phyloP scores from a whole-genome alignment of 2,329 filamentous ascomycete species.

The Juglanconis oblonga region DNA sequence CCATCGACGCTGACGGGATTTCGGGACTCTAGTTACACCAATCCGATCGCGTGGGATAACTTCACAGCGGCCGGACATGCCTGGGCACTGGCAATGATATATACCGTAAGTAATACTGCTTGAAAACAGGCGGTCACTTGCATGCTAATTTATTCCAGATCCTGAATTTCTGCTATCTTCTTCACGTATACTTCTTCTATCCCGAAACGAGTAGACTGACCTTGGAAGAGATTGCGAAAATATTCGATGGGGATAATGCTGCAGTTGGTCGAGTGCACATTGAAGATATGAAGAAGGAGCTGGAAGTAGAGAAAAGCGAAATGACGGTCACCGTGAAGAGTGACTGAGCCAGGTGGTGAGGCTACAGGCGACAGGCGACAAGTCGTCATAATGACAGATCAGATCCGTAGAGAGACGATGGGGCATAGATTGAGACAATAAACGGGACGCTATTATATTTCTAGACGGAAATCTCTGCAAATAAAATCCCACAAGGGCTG shows the following conservation, averaged over 20 bases:
- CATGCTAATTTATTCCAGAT: constrained; percentile 24
- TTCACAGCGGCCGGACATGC: constrained; percentile 39
- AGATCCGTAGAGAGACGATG: too few species aligned
- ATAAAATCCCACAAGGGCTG: too few species aligned
- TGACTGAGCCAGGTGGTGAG: too few species aligned
- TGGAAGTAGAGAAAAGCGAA: constrained; percentile 14
- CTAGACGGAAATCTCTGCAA: too few species aligned
- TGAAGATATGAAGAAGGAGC: constrained; percentile 49
- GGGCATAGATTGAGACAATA: too few species aligned
- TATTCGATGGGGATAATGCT: constrained; percentile 62
- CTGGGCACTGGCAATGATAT: constrained; percentile 61
- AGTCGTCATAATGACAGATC: too few species aligned
- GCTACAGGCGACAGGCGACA: too few species aligned
- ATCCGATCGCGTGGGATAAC: constrained; percentile 55
- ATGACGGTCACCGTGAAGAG: background rate
- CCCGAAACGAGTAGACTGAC: constrained; percentile 65
- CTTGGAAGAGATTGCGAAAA: constrained; percentile 62
- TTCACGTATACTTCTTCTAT: constrained; percentile 60
- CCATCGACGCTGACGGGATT: background rate
- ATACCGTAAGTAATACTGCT: constrained; percentile 32
- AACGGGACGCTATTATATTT: too few species aligned
- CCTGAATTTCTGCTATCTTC: constrained; percentile 55
- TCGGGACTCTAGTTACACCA: constrained; percentile 43
- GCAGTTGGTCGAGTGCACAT: constrained; percentile 46
- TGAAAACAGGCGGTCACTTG: background rate